These are phyloP conservation scores for Ceratocystis lukuohia DNA, from an alignment of 2,329 filamentous ascomycete genomes.

Conservation along the genomic window DNA sequence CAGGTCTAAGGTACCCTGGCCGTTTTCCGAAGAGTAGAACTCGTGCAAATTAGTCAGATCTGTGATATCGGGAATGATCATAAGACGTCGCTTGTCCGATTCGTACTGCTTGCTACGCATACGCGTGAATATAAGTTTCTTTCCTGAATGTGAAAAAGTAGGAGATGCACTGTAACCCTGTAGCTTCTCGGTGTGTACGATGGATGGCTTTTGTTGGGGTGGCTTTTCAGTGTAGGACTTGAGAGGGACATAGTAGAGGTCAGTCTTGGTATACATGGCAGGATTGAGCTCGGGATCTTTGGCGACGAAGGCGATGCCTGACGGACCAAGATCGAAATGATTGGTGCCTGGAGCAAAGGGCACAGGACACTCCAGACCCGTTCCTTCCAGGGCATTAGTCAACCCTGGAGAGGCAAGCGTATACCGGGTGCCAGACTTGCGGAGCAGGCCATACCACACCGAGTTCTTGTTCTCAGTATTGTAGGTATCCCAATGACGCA, in stretches of 20 bases:
- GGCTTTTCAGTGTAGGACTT: slow-evolving; percentile 42
- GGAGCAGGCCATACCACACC: slow-evolving; percentile 58
- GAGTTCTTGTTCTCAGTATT: slow-evolving; percentile 53
- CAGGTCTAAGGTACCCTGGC: slow-evolving; percentile 47
- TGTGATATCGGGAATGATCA: slow-evolving; percentile 49
- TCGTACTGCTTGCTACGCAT: slow-evolving; percentile 72
- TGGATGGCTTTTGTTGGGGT: slow-evolving; percentile 29
- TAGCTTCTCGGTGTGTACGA: slow-evolving; percentile 41
- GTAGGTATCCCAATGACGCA: slow-evolving; percentile 75
- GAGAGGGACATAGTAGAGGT: slow-evolving; percentile 61
- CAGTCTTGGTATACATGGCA: slow-evolving; percentile 66
- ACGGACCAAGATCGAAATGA: slow-evolving; percentile 62
- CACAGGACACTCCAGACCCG: slow-evolving; percentile 51
- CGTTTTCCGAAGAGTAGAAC: slow-evolving; percentile 48
- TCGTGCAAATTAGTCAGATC: slow-evolving; percentile 46
- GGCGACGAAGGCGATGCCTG: slow-evolving; percentile 58
- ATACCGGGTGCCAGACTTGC: slow-evolving; percentile 26
- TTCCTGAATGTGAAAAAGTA: slow-evolving; percentile 60
- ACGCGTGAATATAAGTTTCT: slow-evolving; percentile 58
- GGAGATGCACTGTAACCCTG: slow-evolving; percentile 54
- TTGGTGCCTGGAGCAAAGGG: slow-evolving; percentile 64
- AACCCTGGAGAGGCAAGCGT: slow-evolving; percentile 34
- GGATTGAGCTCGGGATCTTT: slow-evolving; percentile 59
- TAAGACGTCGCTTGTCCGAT: slow-evolving; percentile 57
- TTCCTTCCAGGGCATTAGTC: slow-evolving; percentile 50